These are phyloP conservation scores for Ogataea naganishii DNA, from an alignment of 805 yeast genomes.

Conservation along the genomic window DNA sequence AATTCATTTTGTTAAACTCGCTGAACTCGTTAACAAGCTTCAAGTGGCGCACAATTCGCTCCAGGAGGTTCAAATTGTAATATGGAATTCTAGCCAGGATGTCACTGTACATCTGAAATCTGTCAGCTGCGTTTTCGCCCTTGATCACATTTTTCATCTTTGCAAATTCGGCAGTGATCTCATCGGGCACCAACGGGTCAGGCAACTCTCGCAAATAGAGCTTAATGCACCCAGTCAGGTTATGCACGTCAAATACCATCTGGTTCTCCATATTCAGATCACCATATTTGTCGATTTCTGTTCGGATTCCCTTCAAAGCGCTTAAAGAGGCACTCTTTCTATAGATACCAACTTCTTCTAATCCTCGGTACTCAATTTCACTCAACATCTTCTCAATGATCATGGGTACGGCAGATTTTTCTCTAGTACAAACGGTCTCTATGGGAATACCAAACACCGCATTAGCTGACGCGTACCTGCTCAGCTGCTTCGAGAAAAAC, in stretches of 20 bases:
- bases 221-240: slow-evolving; percentile 83
- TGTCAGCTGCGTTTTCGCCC: slow-evolving; percentile 9
- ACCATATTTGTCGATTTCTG: slow-evolving; percentile 37
- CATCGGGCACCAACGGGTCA: slow-evolving; percentile 67
- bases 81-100: slow-evolving; percentile 40
- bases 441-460: slow-evolving; percentile 83
- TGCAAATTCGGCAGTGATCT: slow-evolving; percentile 52
- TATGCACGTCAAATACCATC: slow-evolving; percentile 60
- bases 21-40: slow-evolving; percentile 58
- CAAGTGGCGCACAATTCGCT: slow-evolving; percentile 62
- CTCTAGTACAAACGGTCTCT: slow-evolving; percentile 65
- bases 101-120: slow-evolving; percentile 17
- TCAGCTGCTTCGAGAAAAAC: slow-evolving; percentile 35
- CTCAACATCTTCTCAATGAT: slow-evolving; percentile 58
- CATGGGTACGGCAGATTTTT: slow-evolving; percentile 50
- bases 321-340: slow-evolving; percentile 53
- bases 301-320: slow-evolving; percentile 34
- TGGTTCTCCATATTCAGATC: slow-evolving; percentile 34
- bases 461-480: slow-evolving; percentile 13
- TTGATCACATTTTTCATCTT: slow-evolving; percentile 18
- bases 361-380: slow-evolving; percentile 79
- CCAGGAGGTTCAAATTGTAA: slow-evolving; percentile 60
- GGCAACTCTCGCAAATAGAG: slow-evolving; percentile 80
- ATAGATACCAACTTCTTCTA: slow-evolving; percentile 87
- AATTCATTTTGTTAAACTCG: slow-evolving; percentile 73